Conservation (phyloP, 495 filamentous ascomycete genomes). For the Amniculicola lignicola region DNA sequence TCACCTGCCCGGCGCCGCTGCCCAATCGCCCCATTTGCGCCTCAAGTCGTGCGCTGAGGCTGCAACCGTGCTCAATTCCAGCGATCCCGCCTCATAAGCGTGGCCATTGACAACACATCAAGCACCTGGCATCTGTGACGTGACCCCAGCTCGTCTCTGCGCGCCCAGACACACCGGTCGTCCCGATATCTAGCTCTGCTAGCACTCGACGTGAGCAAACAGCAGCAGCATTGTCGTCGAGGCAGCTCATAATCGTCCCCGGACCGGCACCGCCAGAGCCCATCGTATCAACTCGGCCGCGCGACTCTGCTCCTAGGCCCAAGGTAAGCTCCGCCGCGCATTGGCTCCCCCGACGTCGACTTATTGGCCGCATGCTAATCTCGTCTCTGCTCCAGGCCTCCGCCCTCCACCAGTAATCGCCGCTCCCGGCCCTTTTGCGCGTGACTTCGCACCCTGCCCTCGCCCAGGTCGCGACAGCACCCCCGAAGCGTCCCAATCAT, state of each 20-base stretch:
- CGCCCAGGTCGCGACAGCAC: conserved; percentile 21
- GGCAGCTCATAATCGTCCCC: conserved; percentile 17
- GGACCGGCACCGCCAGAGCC: conserved; percentile 11
- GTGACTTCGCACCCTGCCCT: conserved; percentile 8
- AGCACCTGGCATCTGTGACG: conserved; percentile 35
- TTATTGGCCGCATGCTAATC: conserved; percentile 31
- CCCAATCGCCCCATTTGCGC: conserved; percentile 17
- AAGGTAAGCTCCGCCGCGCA: conserved; percentile 21
- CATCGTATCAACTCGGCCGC: conserved; percentile 26
- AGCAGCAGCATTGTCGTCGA: conserved; percentile 16
- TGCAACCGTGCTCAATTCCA: conserved; percentile 17
- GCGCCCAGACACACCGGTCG: conserved; percentile 19
- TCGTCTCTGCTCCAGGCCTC: conserved; percentile 29
- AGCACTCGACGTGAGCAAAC: conserved; percentile 32
- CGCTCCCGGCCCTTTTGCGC: conserved; percentile 10
- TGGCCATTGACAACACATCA: conserved; percentile 39
- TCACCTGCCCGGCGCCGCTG: conserved; percentile 9
- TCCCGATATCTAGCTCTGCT: conserved; percentile 18
- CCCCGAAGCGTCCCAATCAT: conserved; percentile 32
- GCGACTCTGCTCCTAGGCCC: conserved; percentile 12
- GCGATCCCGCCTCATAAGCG: conserved; percentile 32
- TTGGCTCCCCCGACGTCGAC: conserved; percentile 14
- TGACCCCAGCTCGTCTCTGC: conserved; percentile 19
- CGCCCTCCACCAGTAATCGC: conserved; percentile 30
- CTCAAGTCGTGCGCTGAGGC: conserved; percentile 19